Conservation (phyloP, 2,329 filamentous ascomycete species). For the Thielaviopsis ethacetica region DNA sequence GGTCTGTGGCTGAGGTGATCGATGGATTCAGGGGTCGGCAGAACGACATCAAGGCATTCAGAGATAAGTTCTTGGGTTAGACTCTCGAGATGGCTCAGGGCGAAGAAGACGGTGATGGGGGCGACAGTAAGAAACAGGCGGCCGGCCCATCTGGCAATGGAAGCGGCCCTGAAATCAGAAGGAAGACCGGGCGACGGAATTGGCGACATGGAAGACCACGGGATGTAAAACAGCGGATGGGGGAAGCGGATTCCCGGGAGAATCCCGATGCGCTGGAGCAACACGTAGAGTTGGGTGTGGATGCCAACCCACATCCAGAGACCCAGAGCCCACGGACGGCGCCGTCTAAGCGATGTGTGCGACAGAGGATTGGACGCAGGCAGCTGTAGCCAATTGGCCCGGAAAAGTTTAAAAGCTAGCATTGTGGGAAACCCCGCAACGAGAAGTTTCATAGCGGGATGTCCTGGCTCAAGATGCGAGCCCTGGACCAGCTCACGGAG, state of each 20-base stretch:
- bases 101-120: slow-evolving; percentile 31
- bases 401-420: slow-evolving; percentile 16
- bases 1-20: background rate
- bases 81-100: slow-evolving; percentile 22
- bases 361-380: background rate
- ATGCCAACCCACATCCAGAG: slow-evolving; percentile 9
- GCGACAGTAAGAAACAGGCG: slow-evolving; percentile 25
- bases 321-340: slow-evolving; percentile 3
- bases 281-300: slow-evolving; percentile 36
- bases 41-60: background rate
- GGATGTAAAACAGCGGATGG: slow-evolving; percentile 32
- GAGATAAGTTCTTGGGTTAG: background rate
- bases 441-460: slow-evolving; percentile 20
- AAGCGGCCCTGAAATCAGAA: slow-evolving; percentile 21
- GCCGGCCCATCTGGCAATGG: slow-evolving; percentile 28
- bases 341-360: background rate
- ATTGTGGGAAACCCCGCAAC: slow-evolving; percentile 26
- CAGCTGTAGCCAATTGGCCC: slow-evolving; percentile 4
- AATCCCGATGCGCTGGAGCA: slow-evolving; percentile 35
- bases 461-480: slow-evolving; percentile 19
- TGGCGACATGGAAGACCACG: slow-evolving; percentile 35
- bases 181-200: slow-evolving; percentile 29
- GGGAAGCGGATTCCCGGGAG: slow-evolving; percentile 28
- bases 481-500: slow-evolving; percentile 26
- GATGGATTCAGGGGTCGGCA: background rate